These are phyloP conservation scores for Piromyces sp. DNA, from an alignment of 192 early-diverging fungal genomes.

Conservation along the genomic window DNA sequence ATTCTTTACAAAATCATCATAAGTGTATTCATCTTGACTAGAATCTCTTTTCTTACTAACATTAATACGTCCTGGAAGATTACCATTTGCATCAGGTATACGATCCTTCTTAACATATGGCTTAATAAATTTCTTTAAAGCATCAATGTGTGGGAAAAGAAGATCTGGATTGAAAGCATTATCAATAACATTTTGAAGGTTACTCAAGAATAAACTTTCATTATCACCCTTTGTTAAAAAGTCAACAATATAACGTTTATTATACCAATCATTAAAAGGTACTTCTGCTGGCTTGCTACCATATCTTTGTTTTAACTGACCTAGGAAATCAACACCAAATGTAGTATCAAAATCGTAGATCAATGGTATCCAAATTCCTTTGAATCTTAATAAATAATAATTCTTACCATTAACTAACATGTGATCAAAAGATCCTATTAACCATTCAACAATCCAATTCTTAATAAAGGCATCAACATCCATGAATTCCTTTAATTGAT, in stretches of 20 bases:
- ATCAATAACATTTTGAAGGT: neutral
- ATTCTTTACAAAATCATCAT: neutral
- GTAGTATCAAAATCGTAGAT: neutral
- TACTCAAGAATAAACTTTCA: neutral
- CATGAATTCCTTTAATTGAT: neutral
- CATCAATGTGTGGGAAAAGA: neutral
- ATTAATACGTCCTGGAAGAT: neutral
- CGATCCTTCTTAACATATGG: neutral
- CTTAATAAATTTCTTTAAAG: neutral
- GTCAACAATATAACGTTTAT: neutral
- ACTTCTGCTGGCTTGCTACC: neutral
- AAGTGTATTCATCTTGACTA: neutral
- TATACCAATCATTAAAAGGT: neutral
- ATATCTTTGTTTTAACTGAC: neutral
- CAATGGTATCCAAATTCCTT: neutral
- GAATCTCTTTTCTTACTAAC: neutral
- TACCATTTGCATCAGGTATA: neutral
- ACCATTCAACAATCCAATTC: neutral
- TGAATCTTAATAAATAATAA: neutral
- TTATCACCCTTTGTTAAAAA: neutral
- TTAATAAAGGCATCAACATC: neutral
- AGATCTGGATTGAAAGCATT: neutral
- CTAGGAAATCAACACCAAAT: neutral
- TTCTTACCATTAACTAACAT: neutral
- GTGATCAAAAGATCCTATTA: neutral